Evolutionary conservation across 495 filamentous ascomycete genomes (phyloP), one percentile per base, ranked within the genome.

Genomic region (Aspergillus hancockii): DNA sequence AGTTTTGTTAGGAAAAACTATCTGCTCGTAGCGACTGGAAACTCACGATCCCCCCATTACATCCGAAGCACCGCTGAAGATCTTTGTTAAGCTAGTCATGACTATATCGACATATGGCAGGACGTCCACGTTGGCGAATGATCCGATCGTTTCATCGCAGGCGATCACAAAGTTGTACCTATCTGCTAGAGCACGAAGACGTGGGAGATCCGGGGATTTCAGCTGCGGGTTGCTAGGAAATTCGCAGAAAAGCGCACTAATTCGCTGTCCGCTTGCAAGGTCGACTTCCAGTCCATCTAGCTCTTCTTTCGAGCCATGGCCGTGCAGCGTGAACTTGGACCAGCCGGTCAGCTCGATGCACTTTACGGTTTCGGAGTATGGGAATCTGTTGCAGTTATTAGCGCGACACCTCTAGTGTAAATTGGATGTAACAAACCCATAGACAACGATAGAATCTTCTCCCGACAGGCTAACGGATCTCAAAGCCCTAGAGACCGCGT

Each of bases 11-110:
- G 41, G 1, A 45, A 10, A 4, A 36, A 19, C 3, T 8, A 3
- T 45, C 41, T 10, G 18, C 14, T 19, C 2, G 5, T 45, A 19
- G 5, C 19, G 9, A 8, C 16, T 8, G 18, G 18, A 3, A 18
- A 45, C 41, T 45, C 41, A 45, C 41, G 41, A 45, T 45, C 41
- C 41, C 3, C 41, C 41, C 41, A 45, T 45, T 4, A 45, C 41
- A 45, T 45, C 41, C 1, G 41, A 45, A 18, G 41, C 41, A 9
- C 41, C 41, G n/a, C 41, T 45, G 41, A 45, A 45, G 2, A 45
- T 45, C n/a, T 45, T 45, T 1, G 41, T 45, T 9, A 45, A 19
- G n/a, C 41, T 45, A 4, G 41, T 45, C 41, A 45, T 45, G 18
- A 45, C 41, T 19, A 45, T 45, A 16, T 45, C 41, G 3, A 45